These are phyloP conservation scores for Trametes coccinea DNA, from an alignment of 768 basidiomycete species.

Conservation along the genomic window DNA sequence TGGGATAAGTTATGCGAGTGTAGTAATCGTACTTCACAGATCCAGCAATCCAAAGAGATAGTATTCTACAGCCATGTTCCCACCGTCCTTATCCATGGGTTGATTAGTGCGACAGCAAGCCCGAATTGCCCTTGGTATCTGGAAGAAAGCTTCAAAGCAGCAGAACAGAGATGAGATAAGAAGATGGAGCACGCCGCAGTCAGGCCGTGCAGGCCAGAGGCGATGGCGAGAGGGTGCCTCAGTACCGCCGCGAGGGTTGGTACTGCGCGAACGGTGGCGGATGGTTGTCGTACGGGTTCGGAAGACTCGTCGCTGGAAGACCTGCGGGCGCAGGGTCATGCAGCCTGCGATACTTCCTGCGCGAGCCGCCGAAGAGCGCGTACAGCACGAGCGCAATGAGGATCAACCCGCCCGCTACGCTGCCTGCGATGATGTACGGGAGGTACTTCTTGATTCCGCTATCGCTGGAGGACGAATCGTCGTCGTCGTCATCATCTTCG, in stretches of 20 bases:
- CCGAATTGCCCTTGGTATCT: no score
- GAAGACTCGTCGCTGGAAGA: background rate
- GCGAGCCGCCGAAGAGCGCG: constrained; percentile 21
- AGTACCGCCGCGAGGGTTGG: constrained; percentile 25
- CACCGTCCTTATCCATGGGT: no score
- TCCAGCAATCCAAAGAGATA: no score
- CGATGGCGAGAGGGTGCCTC: background rate
- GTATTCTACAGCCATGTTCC: no score
- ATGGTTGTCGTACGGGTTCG: constrained; percentile 8
- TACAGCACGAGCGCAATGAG: constrained; percentile 24
- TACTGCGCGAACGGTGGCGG: constrained; percentile 26
- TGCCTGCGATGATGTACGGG: constrained; percentile 34
- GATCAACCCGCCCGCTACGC: constrained; percentile 23
- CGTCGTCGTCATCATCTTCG: constrained; percentile 17
- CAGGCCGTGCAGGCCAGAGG: background rate
- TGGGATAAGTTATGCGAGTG: no score
- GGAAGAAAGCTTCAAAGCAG: background rate
- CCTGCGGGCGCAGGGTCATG: constrained; percentile 32
- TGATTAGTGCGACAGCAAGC: no score
- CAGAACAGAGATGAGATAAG: background rate
- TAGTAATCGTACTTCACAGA: no score
- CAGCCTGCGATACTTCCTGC: constrained; percentile 27
- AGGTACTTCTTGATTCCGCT: constrained; percentile 29
- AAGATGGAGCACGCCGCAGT: no score
- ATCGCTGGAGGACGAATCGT: constrained; percentile 16